A percentile compares a stretch with the other conserved stretches of the same genome.
These are phyloP conservation scores for Xylaria grammica DNA, from an alignment of 495 filamentous ascomycete genomes.

Conservation along the genomic window DNA sequence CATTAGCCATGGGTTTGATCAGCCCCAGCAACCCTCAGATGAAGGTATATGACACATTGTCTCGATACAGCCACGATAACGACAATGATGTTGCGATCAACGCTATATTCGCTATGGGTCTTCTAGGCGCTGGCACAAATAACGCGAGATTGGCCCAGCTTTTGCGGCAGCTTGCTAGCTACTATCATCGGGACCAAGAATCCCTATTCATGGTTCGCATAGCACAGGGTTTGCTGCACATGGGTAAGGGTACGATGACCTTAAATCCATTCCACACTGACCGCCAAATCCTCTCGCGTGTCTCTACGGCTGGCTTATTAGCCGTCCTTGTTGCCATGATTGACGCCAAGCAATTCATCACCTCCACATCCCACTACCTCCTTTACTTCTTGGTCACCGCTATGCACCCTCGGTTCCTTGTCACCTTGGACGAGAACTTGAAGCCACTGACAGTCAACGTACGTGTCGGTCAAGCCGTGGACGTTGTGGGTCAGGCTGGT, in stretches of 20 bases:
- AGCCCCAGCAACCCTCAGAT: conserved; percentile 98
- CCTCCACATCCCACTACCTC: conserved; percentile 87
- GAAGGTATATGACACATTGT: conserved; percentile 99
- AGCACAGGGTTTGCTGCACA: conserved; percentile 94
- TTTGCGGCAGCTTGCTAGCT: conserved; percentile 91
- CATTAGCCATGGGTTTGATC: conserved; percentile 95
- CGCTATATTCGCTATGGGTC: conserved; percentile 98
- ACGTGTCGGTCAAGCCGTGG: conserved; percentile 94
- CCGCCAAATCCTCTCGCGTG: conserved; percentile 89
- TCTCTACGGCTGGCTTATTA: conserved; percentile 87
- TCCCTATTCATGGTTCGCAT: conserved; percentile 99
- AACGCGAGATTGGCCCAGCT: conserved; percentile 96
- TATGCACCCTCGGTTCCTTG: conserved; percentile 94
- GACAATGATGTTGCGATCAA: conserved; percentile 99
- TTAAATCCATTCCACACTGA: conserved; percentile 98
- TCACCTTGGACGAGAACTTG: conserved; percentile 92
- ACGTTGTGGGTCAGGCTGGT: conserved; percentile 96
- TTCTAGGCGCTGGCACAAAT: conserved; percentile 95
- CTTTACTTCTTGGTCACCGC: conserved; percentile 98
- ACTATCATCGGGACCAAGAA: conserved; percentile 95
- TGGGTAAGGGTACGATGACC: conserved; percentile 98
- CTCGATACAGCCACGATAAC: conserved; percentile 98
- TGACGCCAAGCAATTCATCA: conserved; percentile 93
- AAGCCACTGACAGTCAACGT: conserved; percentile 96
- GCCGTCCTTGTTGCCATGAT: conserved; percentile 90